Evolutionary conservation across 352 stramenopile genomes (phyloP).

Genomic region (Phytophthora sojae): DNA sequence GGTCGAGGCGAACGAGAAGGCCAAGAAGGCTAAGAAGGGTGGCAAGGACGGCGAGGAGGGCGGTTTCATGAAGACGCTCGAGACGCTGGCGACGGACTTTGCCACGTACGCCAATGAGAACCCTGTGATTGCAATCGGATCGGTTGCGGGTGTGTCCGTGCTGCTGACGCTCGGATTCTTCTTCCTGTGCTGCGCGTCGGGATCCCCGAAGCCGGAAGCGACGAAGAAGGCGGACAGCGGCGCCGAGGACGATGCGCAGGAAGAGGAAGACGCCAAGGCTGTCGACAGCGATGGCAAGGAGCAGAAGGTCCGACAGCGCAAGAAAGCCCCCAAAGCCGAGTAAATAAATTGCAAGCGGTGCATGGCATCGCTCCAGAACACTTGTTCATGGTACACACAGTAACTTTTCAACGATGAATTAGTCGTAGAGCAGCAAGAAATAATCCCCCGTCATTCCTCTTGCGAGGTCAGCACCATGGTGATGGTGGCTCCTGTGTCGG

Average conservation of each 20-base stretch:
- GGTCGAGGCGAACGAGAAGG: constrained; percentile 58
- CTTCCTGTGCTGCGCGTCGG: constrained; percentile 67
- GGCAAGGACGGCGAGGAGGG: constrained; percentile 56
- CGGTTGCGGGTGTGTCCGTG: constrained; percentile 48
- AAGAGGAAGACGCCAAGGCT: constrained; percentile 49
- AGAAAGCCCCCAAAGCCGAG: constrained; percentile 81
- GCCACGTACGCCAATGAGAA: constrained; percentile 67
- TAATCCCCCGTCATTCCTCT: no score
- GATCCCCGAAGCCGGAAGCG: constrained; percentile 22
- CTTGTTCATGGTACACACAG: no score
- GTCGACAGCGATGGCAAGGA: constrained; percentile 48
- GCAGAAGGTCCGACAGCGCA: constrained; percentile 77
- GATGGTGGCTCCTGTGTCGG: no score
- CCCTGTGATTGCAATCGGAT: constrained; percentile 57
- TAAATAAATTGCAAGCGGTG: constrained; percentile 8
- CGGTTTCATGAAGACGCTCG: constrained; percentile 54
- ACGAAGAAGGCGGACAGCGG: constrained; percentile 47
- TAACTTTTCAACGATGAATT: no score
- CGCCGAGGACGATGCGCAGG: constrained; percentile 33
- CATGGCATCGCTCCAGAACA: no score
- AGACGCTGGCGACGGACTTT: constrained; percentile 50
- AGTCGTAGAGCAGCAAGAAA: no score
- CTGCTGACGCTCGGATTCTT: constrained; percentile 58
- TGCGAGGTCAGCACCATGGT: no score
- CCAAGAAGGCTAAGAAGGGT: constrained; percentile 49